phyloP scores from a whole-genome alignment of 169 alveolate genomes.

The Plasmodium chabaudi region DNA sequence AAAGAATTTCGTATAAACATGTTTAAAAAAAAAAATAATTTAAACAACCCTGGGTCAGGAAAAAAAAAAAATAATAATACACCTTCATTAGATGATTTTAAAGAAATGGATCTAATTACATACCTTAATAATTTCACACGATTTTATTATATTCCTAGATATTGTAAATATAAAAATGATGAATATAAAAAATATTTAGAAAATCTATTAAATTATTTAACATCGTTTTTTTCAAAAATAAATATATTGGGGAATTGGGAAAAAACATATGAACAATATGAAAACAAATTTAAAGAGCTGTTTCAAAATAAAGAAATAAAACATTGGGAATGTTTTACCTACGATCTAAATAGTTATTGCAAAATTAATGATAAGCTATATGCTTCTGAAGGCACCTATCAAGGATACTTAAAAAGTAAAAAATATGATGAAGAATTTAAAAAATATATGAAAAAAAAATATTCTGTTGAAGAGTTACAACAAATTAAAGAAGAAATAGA shows the following conservation, averaged over 20 bases:
- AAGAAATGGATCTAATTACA: conserved; percentile 85
- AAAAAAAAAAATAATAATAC: conserved; percentile 24
- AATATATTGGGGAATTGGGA: conserved; percentile 84
- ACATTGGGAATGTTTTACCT: conserved; percentile 86
- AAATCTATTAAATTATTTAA: conserved; percentile 78
- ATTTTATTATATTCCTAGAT: conserved; percentile 85
- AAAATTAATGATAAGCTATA: conserved; percentile 87
- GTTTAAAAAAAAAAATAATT: conserved; percentile 38
- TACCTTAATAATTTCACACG: conserved; percentile 83
- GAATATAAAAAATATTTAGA: conserved; percentile 82
- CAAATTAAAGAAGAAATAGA: conserved; percentile 77
- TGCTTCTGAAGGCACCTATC: conserved; percentile 86
- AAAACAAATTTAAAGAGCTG: conserved; percentile 79
- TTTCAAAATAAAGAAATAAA: conserved; percentile 80
- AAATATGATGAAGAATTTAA: conserved; percentile 91
- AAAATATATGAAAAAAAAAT: conserved; percentile 87
- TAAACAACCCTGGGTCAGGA: conserved; percentile 12
- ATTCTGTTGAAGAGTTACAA: conserved; percentile 81
- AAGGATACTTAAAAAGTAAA: conserved; percentile 88
- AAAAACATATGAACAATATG: conserved; percentile 78
- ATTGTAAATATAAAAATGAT: conserved; percentile 85
- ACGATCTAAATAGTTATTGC: conserved; percentile 82
- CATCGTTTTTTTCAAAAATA: conserved; percentile 79
- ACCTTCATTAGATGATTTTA: conserved; percentile 75
- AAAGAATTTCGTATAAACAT: conserved; percentile 76